A percentile compares a stretch with the other conserved stretches of the same genome.
These are phyloP conservation scores for Lactarius evosmus DNA, from an alignment of 768 basidiomycete species.

Conservation along the genomic window DNA sequence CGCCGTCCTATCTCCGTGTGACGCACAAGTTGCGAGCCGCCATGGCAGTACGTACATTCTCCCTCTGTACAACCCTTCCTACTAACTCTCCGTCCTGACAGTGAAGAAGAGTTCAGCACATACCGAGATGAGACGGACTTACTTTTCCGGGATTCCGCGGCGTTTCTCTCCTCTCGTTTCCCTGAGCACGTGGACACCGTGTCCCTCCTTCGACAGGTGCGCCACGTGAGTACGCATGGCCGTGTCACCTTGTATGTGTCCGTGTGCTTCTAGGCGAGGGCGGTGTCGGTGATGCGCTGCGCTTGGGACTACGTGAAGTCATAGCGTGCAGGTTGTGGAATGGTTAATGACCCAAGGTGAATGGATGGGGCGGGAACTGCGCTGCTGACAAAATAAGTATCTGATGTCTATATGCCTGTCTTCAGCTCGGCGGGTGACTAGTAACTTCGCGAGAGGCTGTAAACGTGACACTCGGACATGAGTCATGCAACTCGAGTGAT, in stretches of 20 bases:
- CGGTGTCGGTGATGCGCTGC: constrained; percentile 47
- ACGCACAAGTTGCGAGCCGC: constrained; percentile 92
- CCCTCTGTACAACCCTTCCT: constrained; percentile 17
- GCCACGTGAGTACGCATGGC: constrained; percentile 72
- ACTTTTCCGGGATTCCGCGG: constrained; percentile 70
- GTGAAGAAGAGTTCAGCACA: constrained; percentile 47
- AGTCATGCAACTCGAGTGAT: neutral
- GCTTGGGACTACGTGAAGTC: constrained; percentile 60
- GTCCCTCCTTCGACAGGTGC: constrained; percentile 53
- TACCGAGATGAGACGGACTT: constrained; percentile 80
- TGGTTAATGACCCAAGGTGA: constrained; percentile 70
- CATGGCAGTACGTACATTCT: constrained; percentile 54
- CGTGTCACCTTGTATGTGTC: constrained; percentile 77
- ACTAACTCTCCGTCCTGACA: constrained; percentile 27
- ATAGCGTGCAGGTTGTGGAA: constrained; percentile 60
- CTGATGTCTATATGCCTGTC: neutral
- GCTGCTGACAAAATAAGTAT: constrained; percentile 33
- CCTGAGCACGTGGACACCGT: constrained; percentile 54
- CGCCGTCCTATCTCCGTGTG: constrained; percentile 69
- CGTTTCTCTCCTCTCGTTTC: constrained; percentile 66
- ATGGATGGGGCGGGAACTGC: constrained; percentile 72
- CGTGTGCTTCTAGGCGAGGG: constrained; percentile 60
- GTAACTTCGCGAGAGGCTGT: neutral
- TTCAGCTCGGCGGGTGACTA: neutral
- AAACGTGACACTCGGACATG: neutral